Evolutionary conservation across 2,329 filamentous ascomycete species (phyloP).

Genomic region (Biscogniauxia sp.): DNA sequence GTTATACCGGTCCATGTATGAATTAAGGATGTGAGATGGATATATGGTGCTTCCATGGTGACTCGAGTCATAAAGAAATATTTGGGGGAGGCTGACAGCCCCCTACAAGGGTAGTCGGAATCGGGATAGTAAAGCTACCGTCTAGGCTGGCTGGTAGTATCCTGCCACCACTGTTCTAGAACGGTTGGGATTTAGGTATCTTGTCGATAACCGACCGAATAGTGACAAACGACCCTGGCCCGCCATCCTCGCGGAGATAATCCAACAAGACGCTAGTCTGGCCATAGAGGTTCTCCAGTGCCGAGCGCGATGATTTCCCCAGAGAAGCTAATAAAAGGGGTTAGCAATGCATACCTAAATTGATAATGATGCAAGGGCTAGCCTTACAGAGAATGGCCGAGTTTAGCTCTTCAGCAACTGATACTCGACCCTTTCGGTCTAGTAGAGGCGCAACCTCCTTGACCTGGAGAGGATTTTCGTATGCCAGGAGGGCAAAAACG

Average conservation of each 20-base stretch:
- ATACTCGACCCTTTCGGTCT: conserved; percentile 69
- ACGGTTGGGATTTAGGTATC: conserved; percentile 40
- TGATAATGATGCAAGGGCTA: background rate
- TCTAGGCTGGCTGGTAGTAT: background rate
- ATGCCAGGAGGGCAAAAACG: conserved; percentile 86
- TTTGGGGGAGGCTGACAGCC: background rate
- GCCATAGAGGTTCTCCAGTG: conserved; percentile 79
- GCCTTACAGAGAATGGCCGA: conserved; percentile 82
- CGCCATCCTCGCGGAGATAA: conserved; percentile 74
- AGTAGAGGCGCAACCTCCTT: conserved; percentile 73
- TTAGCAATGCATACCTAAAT: conserved; percentile 7
- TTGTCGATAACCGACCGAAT: conserved; percentile 48
- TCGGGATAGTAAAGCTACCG: background rate
- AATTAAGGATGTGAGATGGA: background rate
- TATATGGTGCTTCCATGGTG: background rate
- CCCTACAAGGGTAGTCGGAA: background rate
- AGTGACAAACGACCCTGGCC: conserved; percentile 78
- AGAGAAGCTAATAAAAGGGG: conserved; percentile 64
- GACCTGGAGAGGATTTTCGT: conserved; percentile 74
- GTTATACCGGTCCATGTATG: background rate
- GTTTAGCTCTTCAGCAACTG: conserved; percentile 91
- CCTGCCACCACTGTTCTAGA: conserved; percentile 20
- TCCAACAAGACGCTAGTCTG: conserved; percentile 86
- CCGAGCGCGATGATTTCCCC: conserved; percentile 83
- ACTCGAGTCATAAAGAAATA: background rate